Evolutionary conservation across 768 basidiomycete species (phyloP).

Genomic region (Termitomyces sp.): DNA sequence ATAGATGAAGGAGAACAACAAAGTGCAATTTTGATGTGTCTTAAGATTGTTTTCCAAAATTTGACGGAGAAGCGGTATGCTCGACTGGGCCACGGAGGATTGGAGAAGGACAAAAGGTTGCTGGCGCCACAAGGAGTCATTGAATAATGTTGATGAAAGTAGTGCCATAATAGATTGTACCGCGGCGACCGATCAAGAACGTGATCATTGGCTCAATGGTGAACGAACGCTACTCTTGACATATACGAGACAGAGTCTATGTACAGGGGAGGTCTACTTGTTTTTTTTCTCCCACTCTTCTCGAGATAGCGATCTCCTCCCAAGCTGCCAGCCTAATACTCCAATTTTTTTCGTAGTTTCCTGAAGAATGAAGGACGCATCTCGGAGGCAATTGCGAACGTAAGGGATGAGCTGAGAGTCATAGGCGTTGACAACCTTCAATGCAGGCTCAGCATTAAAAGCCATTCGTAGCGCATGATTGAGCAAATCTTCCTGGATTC

Average conservation of each 20-base stretch:
- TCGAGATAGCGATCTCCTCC: conserved; percentile 36
- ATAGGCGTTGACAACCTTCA: conserved; percentile 39
- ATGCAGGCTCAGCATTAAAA: conserved; percentile 38
- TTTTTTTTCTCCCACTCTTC: conserved; percentile 35
- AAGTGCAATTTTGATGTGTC: conserved; percentile 16
- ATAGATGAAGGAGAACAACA: conserved; percentile 58
- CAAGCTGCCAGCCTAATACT: conserved; percentile 51
- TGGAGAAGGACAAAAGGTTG: conserved; percentile 51
- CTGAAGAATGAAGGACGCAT: conserved; percentile 44
- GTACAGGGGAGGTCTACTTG: conserved; percentile 5
- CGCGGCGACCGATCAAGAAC: neutral
- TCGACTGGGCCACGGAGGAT: conserved; percentile 53
- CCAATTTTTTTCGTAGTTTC: conserved; percentile 42
- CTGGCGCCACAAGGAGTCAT: conserved; percentile 11
- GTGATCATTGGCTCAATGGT: neutral
- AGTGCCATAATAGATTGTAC: conserved; percentile 7
- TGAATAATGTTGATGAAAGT: conserved; percentile 12
- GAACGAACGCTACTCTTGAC: neutral
- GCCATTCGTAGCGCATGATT: conserved; percentile 49
- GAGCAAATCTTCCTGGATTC: conserved; percentile 62
- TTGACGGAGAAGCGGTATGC: conserved; percentile 47
- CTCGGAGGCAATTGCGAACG: conserved; percentile 34
- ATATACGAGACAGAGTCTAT: neutral
- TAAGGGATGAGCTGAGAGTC: conserved; percentile 52
- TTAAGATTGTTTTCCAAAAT: conserved; percentile 27